Evolutionary conservation across 176 grass and related monocot genomes (phyloP).

Genomic region (Triticum timopheevii): DNA sequence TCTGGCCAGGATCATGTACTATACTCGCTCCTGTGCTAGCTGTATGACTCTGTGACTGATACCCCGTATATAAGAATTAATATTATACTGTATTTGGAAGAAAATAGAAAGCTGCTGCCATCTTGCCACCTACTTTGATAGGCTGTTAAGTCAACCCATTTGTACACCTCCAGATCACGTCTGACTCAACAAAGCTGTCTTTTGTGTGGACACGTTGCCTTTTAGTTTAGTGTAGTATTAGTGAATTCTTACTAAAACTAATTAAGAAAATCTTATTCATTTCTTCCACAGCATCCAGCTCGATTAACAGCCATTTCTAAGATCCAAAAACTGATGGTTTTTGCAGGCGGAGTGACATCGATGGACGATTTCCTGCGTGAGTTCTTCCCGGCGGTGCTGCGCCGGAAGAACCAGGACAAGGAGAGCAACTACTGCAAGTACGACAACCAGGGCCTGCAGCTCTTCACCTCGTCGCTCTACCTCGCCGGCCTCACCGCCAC

Average conservation of each 20-base stretch:
- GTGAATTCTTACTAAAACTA: not conserved
- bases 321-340: not conserved
- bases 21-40: not conserved
- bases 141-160: conserved; percentile 40
- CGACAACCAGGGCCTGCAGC: conserved; percentile 78
- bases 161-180: conserved; percentile 9
- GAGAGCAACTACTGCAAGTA: conserved; percentile 99
- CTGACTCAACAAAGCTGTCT: not conserved
- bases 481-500: conserved; percentile 83
- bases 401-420: conserved; percentile 56
- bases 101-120: not conserved
- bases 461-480: conserved; percentile 93
- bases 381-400: conserved; percentile 83
- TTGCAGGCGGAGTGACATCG: not conserved
- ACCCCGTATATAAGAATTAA: not conserved
- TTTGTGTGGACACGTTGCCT: not conserved
- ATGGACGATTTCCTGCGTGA: conserved; percentile 29
- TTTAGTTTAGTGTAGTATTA: not conserved
- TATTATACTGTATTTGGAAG: not conserved
- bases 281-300: not conserved
- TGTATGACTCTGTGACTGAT: not conserved
- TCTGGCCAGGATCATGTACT: not conserved
- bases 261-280: not conserved
- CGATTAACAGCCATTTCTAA: no score
- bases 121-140: conserved; percentile 40